Conservation (phyloP, 2,329 filamentous ascomycete genomes). For the Cladosporium cucumerinum region DNA sequence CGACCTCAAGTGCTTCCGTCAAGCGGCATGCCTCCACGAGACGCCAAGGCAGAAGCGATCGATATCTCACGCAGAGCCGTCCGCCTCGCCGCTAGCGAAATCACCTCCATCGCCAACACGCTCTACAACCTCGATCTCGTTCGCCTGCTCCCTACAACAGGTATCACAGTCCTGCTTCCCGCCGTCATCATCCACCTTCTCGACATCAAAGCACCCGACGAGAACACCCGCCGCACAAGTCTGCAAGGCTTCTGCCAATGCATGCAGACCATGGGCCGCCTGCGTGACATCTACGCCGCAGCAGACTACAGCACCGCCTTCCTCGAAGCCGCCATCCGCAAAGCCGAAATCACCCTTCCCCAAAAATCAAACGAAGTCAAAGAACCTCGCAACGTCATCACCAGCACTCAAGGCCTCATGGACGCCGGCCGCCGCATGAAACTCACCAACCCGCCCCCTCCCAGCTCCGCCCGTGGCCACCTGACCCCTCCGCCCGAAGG, state of each 20-base stretch:
- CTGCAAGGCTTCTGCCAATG: constrained; percentile 83
- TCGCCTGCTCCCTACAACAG: constrained; percentile 78
- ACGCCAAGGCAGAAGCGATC: constrained; percentile 64
- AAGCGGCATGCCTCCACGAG: constrained; percentile 41
- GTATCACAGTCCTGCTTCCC: constrained; percentile 84
- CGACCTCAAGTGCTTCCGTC: constrained; percentile 85
- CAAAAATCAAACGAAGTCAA: constrained; percentile 32
- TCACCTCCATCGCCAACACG: constrained; percentile 77
- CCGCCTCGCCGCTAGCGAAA: constrained; percentile 76
- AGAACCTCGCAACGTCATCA: constrained; percentile 34
- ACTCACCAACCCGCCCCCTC: constrained; percentile 19
- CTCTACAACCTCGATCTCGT: constrained; percentile 71
- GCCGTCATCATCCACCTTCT: constrained; percentile 92
- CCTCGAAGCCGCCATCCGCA: constrained; percentile 84
- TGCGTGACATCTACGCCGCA: constrained; percentile 85
- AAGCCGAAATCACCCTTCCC: constrained; percentile 73
- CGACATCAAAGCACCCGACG: constrained; percentile 81
- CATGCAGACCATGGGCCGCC: constrained; percentile 83
- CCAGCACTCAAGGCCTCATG: constrained; percentile 46
- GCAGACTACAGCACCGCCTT: constrained; percentile 97
- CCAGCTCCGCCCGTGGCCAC: constrained; percentile 18
- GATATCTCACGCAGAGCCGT: constrained; percentile 81
- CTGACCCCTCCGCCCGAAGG: constrained; percentile 33
- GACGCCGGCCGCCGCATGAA: constrained; percentile 45
- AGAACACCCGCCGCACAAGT: constrained; percentile 67